Base-by-base conservation (phyloP, 2,329 filamentous ascomycete genomes). In the Trichophyton benhamiae region DNA sequence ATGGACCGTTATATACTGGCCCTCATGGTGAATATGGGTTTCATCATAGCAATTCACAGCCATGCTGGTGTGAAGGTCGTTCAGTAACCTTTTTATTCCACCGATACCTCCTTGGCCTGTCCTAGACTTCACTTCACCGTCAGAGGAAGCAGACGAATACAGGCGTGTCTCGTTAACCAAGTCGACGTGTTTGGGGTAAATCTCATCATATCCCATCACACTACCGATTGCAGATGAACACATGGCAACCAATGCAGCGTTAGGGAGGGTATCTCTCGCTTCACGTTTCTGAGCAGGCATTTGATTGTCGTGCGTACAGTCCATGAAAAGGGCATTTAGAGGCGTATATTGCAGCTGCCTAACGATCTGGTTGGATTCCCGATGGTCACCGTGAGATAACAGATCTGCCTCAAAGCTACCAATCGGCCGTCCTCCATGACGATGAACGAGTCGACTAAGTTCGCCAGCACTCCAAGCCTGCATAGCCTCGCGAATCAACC, bases 231-330 rank as follows among this genome's bases (percentile, higher is more conserved):
- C 90, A 68, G 90, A 96, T 25, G 91, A 86, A 73, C 95, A 99
- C 91, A 99, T 96, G 70, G 87, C 88, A 42, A 97, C 92, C 3
- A 99, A 80, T 3, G 94, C 94, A 58, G 92, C 91, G 69, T 95
- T 97, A 6, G 95, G 89, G 8, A 99, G 80, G 0, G 94, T 97
- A 71, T 99, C 95, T 63, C 91, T 84, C 59, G 91, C 91, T 72
- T 96, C 91, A 46, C 95, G 83, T 75, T 96, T 96, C 74, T 99
- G 92, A 0, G 92, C 89, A 0, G 94, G 94, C 1, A 90, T 88
- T 76, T 99, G 92, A 68, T 99, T 99, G 76, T 99, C 94, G 73
- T 99, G 94, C 0, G 95, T 99, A 74, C 95, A 99, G 72, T 99
- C 95, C 91, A 97, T 97, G 75, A 99, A 96, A 0, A 99, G 78